Conservation (phyloP, 1,284 basidiomycete species). For the Calocybe gambosa region DNA sequence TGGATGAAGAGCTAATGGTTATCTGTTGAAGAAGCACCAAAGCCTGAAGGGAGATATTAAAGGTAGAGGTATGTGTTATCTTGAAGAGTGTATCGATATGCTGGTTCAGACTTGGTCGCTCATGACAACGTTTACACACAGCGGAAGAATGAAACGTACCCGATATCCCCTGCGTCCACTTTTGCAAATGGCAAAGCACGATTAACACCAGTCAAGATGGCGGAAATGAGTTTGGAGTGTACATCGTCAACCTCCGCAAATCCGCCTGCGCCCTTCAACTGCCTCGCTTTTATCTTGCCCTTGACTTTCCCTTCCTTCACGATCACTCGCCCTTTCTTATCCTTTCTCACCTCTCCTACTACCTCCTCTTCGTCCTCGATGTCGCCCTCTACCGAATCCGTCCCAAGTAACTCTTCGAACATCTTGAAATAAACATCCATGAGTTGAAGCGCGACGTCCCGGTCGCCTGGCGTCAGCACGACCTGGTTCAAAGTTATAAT, state of each 20-base stretch:
- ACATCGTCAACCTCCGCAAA: constrained; percentile 74
- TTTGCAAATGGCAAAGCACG: constrained; percentile 92
- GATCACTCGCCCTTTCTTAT: constrained; percentile 35
- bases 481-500: constrained; percentile 94
- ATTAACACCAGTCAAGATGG: constrained; percentile 92
- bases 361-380: constrained; percentile 27
- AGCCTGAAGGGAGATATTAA: constrained; percentile 96
- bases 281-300: constrained; percentile 34
- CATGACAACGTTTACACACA: constrained; percentile 3
- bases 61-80: constrained; percentile 91
- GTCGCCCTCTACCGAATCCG: constrained; percentile 33
- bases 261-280: constrained; percentile 50
- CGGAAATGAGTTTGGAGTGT: constrained; percentile 83
- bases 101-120: constrained; percentile 58
- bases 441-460: constrained; percentile 75
- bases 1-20: constrained; percentile 36
- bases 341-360: constrained; percentile 32
- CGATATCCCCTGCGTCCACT: constrained; percentile 49
- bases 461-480: constrained; percentile 68
- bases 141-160: constrained; percentile 29
- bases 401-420: constrained; percentile 83
- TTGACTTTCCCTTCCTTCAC: constrained; percentile 33
- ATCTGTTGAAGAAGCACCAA: constrained; percentile 92
- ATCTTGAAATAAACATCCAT: constrained; percentile 95
- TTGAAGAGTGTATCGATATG: constrained; percentile 94